Conservation (phyloP, 441 rosid species). For the Euphorbia schlechtendalii region DNA sequence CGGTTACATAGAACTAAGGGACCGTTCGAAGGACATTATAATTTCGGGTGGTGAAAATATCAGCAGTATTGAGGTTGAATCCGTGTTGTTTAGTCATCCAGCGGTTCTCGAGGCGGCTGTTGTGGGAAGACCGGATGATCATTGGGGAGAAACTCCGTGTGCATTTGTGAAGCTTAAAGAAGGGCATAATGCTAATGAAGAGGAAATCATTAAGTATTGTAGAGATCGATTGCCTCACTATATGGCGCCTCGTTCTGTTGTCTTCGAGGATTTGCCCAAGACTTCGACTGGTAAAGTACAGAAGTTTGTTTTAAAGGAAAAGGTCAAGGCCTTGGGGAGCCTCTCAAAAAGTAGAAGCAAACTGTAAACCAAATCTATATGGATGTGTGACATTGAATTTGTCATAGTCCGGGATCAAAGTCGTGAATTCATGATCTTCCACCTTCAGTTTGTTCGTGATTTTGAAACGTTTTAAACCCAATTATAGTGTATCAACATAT, state of each 20-base stretch:
- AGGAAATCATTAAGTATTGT: conserved; percentile 51
- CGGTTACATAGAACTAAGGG: conserved; percentile 56
- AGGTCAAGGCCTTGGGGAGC: conserved; percentile 55
- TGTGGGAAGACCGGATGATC: conserved; percentile 59
- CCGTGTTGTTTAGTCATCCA: conserved; percentile 42
- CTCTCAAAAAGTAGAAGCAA: conserved; percentile 28
- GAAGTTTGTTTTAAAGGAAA: conserved; percentile 53
- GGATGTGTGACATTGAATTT: background rate
- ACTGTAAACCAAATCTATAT: conserved; percentile 7
- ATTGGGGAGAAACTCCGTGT: conserved; percentile 81
- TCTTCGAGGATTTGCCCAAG: conserved; percentile 58
- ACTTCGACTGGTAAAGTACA: conserved; percentile 76
- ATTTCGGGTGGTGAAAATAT: conserved; percentile 76
- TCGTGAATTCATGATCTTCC: background rate
- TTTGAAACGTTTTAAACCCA: background rate
- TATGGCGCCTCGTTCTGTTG: conserved; percentile 65
- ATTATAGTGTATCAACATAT: background rate
- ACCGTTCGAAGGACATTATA: conserved; percentile 52
- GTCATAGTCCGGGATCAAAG: background rate
- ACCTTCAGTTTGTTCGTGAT: background rate
- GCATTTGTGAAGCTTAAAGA: conserved; percentile 71
- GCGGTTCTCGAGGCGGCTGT: conserved; percentile 61
- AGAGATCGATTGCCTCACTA: conserved; percentile 54
- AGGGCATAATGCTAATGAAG: conserved; percentile 22
- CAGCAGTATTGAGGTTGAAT: conserved; percentile 56